These are phyloP conservation scores for Neotropicomus parvogracilis DNA, from an alignment of 1,284 basidiomycete genomes.

Conservation along the genomic window DNA sequence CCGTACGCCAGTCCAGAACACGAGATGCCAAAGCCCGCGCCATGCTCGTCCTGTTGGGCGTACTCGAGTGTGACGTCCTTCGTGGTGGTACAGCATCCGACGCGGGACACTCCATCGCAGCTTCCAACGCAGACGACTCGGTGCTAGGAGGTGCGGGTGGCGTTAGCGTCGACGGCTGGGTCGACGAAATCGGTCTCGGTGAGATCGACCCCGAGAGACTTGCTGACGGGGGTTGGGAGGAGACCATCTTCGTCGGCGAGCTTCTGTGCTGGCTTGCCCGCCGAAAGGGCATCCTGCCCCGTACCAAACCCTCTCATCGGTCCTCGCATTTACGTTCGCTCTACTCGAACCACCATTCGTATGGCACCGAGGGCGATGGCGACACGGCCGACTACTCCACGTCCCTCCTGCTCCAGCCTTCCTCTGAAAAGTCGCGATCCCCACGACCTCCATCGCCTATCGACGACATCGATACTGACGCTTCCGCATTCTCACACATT, in stretches of 20 bases:
- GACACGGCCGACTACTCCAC: constrained; percentile 22
- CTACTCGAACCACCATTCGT: constrained; percentile 24
- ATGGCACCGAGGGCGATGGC: constrained; percentile 17
- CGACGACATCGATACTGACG: constrained; percentile 1
- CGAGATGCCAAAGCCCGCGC: constrained; percentile 45
- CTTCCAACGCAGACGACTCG: constrained; percentile 20
- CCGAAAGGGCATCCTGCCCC: constrained; percentile 39
- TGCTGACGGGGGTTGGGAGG: constrained; percentile 58
- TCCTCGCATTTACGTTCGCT: constrained; percentile 16
- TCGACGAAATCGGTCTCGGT: constrained; percentile 55
- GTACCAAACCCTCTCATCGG: constrained; percentile 5
- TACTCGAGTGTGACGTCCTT: constrained; percentile 67
- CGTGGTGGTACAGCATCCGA: constrained; percentile 27
- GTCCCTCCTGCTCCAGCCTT: constrained; percentile 25
- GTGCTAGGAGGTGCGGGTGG: constrained; percentile 16
- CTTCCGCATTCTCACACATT: constrained; percentile 25
- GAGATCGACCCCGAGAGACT: constrained; percentile 59
- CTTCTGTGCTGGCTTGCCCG: constrained; percentile 63
- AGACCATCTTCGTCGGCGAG: constrained; percentile 59
- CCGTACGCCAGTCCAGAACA: constrained; percentile 41
- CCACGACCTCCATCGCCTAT: not conserved
- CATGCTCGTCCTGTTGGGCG: constrained; percentile 76
- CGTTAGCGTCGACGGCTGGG: constrained; percentile 31
- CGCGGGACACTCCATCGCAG: constrained; percentile 9
- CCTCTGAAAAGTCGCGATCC: not conserved